These are phyloP conservation scores for Rhizopus delemar DNA, from an alignment of 371 early-diverging fungal genomes.

Conservation along the genomic window DNA sequence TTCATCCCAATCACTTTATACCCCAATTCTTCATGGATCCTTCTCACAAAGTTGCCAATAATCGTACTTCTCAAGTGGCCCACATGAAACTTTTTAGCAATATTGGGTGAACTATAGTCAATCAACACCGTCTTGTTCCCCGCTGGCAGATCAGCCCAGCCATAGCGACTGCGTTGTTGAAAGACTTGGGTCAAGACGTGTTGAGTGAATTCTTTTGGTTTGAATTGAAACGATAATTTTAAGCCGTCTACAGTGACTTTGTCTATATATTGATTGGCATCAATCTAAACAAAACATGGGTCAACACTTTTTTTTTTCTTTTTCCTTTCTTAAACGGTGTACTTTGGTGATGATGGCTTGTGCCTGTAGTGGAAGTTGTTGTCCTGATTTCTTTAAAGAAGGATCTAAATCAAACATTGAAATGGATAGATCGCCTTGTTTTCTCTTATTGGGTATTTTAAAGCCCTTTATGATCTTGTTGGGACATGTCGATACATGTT, in stretches of 20 bases:
- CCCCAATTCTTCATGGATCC: constrained; percentile 86
- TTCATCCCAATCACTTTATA: constrained; percentile 91
- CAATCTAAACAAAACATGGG: constrained; percentile 68
- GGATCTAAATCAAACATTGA: constrained; percentile 29
- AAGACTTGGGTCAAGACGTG: constrained; percentile 57
- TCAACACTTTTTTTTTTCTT: constrained; percentile 38
- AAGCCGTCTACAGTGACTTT: constrained; percentile 5
- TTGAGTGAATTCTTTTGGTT: constrained; percentile 17
- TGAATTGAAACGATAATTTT: constrained; percentile 19
- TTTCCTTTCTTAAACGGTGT: not conserved
- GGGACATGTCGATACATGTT: constrained; percentile 15
- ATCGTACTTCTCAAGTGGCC: constrained; percentile 99
- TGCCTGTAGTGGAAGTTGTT: constrained; percentile 57
- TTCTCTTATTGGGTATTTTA: constrained; percentile 19
- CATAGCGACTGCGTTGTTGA: constrained; percentile 26
- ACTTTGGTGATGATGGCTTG: constrained; percentile 53
- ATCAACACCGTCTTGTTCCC: constrained; percentile 69
- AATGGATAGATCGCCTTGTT: constrained; percentile 31
- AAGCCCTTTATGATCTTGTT: constrained; percentile 17
- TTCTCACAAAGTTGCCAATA: constrained; percentile 94
- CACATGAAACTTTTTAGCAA: constrained; percentile 99
- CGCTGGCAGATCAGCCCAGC: constrained; percentile 28
- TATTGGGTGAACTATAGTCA: constrained; percentile 98
- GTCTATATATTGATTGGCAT: constrained; percentile 49
- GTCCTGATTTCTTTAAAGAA: constrained; percentile 33